Conservation (phyloP, 305 asterid genomes). For the Solanum hybrid region DNA sequence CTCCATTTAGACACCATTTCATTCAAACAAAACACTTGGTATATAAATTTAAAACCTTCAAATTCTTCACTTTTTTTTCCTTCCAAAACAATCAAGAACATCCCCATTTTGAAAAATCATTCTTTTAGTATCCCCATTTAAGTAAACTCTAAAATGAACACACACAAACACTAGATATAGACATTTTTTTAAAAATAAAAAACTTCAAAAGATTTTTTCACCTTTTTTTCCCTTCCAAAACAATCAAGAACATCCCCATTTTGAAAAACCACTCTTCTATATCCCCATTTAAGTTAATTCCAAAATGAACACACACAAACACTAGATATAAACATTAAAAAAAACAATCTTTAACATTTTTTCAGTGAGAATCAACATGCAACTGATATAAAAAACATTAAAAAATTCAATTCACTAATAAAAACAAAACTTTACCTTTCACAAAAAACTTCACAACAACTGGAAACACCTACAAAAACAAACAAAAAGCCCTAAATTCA, state of each 20-base stretch:
- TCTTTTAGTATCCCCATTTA: not conserved
- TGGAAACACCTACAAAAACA: not conserved
- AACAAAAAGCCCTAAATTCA: not conserved
- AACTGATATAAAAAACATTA: not conserved
- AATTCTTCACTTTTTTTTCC: not conserved
- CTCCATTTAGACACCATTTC: not conserved
- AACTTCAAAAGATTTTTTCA: not conserved
- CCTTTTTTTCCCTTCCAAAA: not conserved
- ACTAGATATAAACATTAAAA: not conserved
- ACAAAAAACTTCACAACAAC: not conserved
- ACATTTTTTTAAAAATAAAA: not conserved
- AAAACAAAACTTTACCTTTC: constrained; percentile 10
- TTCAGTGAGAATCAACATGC: not conserved
- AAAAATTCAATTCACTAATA: not conserved
- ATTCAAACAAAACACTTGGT: not conserved
- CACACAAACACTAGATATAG: not conserved
- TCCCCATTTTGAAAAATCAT: not conserved
- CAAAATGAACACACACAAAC: not conserved
- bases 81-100: not conserved
- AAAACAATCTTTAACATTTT: not conserved
- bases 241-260: not conserved
- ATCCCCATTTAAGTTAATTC: not conserved
- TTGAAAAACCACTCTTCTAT: not conserved
- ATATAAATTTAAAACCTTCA: not conserved
- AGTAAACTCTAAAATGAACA: not conserved